Base-by-base conservation (phyloP, 305 asterid genomes). In the Lippia alba region DNA sequence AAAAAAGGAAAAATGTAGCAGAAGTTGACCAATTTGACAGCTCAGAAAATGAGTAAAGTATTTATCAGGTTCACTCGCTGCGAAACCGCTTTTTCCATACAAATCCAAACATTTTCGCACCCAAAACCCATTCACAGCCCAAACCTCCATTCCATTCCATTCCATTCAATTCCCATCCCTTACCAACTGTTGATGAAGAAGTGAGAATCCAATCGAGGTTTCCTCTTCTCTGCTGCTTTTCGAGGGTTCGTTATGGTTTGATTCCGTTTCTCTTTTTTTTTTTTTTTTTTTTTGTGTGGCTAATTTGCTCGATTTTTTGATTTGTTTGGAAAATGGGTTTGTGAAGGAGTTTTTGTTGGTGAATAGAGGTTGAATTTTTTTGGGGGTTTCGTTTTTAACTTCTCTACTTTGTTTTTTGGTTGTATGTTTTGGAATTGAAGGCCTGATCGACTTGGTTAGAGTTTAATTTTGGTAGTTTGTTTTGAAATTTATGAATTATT, bases 151-250 rank as follows among this genome's bases (percentile, higher is more conserved):
- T 69, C 19, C 39, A n/a, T n/a, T n/a, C n/a, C n/a, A n/a, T n/a
- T n/a, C n/a, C n/a, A n/a, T n/a, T n/a, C n/a, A n/a, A n/a, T n/a
- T n/a, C n/a, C n/a, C n/a, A 32, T 63, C 51, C 71, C 74, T 36
- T 20, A 64, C 46, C 49, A 56, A 59, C 51, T 11, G 58, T 15
- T 73, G 74, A 17, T 58, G 76, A 49, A 64, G 56, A 9, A 63
- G 11, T 15, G 30, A 59, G 54, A 73, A 76, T 66, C 66, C 74
- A 59, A 34, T 14, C 50, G 50, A 71, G 84, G 85, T 80, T 73
- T 64, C 44, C 40, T 32, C 41, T 60, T 58, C 48, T 8, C 10
- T 7, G 1, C 16, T 10, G 45, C 10, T 3, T 65, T 74, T 74
- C 24, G 12, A 44, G 57, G 71, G 68, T 46, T 64, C 71, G 49